phyloP scores from a whole-genome alignment of 768 basidiomycete genomes.

The Pulveroboletus sp. region DNA sequence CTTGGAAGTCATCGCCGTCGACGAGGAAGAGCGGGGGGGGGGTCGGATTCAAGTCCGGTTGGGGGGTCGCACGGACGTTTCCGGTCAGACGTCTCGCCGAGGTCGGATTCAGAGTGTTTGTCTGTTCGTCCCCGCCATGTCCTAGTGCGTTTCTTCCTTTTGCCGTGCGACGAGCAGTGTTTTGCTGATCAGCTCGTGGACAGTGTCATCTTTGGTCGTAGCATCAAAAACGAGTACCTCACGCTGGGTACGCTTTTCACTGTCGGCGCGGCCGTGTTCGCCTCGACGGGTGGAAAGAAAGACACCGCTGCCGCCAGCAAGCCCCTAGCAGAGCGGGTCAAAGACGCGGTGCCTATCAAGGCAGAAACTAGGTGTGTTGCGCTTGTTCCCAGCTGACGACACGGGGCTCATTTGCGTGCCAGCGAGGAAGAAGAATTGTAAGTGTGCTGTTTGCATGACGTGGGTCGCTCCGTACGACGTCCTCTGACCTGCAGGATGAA shows the following conservation, averaged over 20 bases:
- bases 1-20: not conserved
- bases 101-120: not conserved
- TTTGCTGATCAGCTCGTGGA: conserved; percentile 2
- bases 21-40: not conserved
- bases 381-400: not conserved
- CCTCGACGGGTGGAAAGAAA: conserved; percentile 55
- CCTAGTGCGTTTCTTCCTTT: conserved; percentile 35
- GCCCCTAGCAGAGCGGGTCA: conserved; percentile 51
- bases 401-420: conserved; percentile 5
- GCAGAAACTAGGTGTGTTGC: conserved; percentile 63
- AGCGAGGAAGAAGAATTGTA: conserved; percentile 88
- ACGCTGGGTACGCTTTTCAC: conserved; percentile 62
- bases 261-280: conserved; percentile 49
- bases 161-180: not conserved
- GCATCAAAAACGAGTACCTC: conserved; percentile 78
- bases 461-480: conserved; percentile 26
- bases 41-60: conserved; percentile 3
- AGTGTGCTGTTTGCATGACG: conserved; percentile 29
- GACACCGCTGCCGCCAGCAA: conserved; percentile 35
- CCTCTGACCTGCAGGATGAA: conserved; percentile 43
- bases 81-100: conserved; percentile 7
- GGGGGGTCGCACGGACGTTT: conserved; percentile 23
- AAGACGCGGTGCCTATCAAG: conserved; percentile 58
- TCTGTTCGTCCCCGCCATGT: conserved; percentile 32
- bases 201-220: conserved; percentile 75